Evolutionary conservation across 352 stramenopile genomes (phyloP).

Genomic region (Pythium oligandrum): DNA sequence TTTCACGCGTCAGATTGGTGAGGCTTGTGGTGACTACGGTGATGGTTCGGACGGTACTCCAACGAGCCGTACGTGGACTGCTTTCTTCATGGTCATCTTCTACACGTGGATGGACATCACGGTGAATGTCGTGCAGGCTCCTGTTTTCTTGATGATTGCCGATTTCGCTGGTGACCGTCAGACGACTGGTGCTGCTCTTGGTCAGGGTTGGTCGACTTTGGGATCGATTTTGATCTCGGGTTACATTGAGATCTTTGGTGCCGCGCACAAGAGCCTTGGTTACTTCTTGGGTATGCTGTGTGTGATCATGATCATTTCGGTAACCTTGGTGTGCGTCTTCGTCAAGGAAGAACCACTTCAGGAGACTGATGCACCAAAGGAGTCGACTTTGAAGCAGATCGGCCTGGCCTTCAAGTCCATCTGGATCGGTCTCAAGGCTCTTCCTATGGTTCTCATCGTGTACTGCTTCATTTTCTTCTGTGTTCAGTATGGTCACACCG

Average conservation of each 20-base stretch:
- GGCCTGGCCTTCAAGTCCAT: conserved; percentile 39
- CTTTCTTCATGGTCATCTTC: conserved; percentile 45
- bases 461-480: conserved; percentile 57
- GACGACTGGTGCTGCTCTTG: conserved; percentile 36
- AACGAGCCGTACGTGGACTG: conserved; percentile 41
- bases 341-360: conserved; percentile 25
- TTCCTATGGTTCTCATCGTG: conserved; percentile 31
- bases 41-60: conserved; percentile 18
- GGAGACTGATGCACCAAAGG: conserved; percentile 10
- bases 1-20: conserved; percentile 39
- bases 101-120: conserved; percentile 66
- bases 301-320: conserved; percentile 27
- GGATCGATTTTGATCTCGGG: conserved; percentile 39
- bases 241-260: conserved; percentile 46
- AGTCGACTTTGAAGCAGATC: conserved; percentile 23
- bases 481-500: conserved; percentile 51
- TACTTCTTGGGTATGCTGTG: conserved; percentile 56
- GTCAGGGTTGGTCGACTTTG: conserved; percentile 39
- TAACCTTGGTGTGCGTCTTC: conserved; percentile 25
- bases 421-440: conserved; percentile 32
- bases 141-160: conserved; percentile 40
- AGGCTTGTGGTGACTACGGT: conserved; percentile 40
- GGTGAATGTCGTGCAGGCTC: conserved; percentile 44
- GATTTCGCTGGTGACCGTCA: conserved; percentile 55
- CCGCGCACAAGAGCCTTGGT: conserved; percentile 39